Base-by-base conservation (phyloP, 1,284 basidiomycete species). In the Ustilago sp. region DNA sequence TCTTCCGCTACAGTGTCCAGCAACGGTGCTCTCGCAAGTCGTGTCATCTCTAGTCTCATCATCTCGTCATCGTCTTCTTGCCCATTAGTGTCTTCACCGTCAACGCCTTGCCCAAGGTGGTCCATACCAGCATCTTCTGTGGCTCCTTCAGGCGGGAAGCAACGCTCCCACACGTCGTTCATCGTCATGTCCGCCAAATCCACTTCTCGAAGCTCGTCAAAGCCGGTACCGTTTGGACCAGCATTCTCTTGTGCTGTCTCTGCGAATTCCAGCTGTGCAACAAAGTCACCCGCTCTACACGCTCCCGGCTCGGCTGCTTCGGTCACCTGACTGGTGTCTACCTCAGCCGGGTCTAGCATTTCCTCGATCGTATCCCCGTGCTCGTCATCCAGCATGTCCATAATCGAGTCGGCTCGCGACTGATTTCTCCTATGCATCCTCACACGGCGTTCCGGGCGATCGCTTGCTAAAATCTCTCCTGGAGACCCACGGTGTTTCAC, bases 1-100 rank as follows among this genome's bases (percentile, higher is more conserved):
- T 67, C 69, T 43, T 72, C 69, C 36, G 51, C 48, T 17, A 72
- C 69, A 1, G 69, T 72, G 38, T 72, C 69, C 23, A 72, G 48
- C 34, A 72, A 72, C 15, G 69, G 69, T 8, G 69, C 64, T n/a
- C 43, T 38, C 3, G 64, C 69, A n/a, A 72, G 32, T n/a, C 69
- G 36, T 7, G 45, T 23, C 45, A 45, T 34, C 4, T 63, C 52
- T 17, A 59, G 62, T 11, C 63, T 55, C 51, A 69, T 61, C 59
- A 54, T 19, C 28, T 57, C 54, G 8, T 19, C 17, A 2, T 6
- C 3, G 23, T 61, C 43, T 8, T n/a, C 48, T 6, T 38, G 39
- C 13, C 7, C 51, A 3, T 11, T 41, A 17, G 17, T 11, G 32
- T 4, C 50, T 50, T 43, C 11, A n/a, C 28, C n/a, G 12, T 43